Evolutionary conservation across 225 moss, liverwort and hornwort genomes (phyloP).

Genomic region (Neckera pumila): DNA sequence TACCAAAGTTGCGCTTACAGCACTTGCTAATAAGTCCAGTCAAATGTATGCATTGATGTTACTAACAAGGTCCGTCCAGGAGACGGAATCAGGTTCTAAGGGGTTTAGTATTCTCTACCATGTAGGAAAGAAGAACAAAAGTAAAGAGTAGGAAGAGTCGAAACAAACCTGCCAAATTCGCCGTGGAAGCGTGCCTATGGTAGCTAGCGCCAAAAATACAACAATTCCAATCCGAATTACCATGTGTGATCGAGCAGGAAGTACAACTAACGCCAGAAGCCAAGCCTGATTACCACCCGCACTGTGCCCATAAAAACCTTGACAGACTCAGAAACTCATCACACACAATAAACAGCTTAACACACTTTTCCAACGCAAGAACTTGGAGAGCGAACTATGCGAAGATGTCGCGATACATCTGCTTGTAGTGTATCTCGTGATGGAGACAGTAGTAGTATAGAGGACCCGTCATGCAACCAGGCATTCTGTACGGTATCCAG

Average conservation of each 20-base stretch:
- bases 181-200: conserved; percentile 58
- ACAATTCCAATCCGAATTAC: conserved; percentile 58
- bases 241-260: conserved; percentile 78
- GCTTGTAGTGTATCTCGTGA: not conserved
- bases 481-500: not conserved
- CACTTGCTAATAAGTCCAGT: not conserved
- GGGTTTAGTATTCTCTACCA: not conserved
- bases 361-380: not conserved
- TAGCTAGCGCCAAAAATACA: conserved; percentile 44
- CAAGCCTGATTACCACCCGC: conserved; percentile 70
- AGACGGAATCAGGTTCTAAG: not conserved
- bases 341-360: not conserved
- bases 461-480: not conserved
- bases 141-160: not conserved
- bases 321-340: conserved; percentile 10
- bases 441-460: not conserved
- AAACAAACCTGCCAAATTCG: conserved; percentile 75
- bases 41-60: not conserved
- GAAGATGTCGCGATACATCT: not conserved
- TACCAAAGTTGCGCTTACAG: not conserved
- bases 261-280: conserved; percentile 79
- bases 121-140: not conserved
- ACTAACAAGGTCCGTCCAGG: not conserved
- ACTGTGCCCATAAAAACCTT: conserved; percentile 24
- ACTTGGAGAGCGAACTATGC: not conserved